Evolutionary conservation across 352 stramenopile genomes (phyloP), one percentile per base, ranked within the genome.

Genomic region (Halophytophthora polymorphica): DNA sequence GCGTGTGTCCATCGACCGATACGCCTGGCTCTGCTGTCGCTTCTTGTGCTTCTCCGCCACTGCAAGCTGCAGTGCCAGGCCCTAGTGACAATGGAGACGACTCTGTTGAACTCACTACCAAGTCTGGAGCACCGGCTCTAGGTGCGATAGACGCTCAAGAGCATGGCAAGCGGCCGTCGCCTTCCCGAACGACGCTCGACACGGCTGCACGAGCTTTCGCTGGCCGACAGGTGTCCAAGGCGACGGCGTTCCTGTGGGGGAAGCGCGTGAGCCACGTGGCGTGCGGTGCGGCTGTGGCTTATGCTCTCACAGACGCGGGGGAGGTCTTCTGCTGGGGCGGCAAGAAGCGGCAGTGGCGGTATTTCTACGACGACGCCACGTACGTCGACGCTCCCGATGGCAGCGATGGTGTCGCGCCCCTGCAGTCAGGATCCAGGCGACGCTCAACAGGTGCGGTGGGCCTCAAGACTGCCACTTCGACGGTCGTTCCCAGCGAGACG

Each of bases 321-420:
- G 73, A 91, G 64, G 52, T 86, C 0, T 91, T 87, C 47, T 90
- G 76, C 46, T 93, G 83, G 83, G 83, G 83, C 21, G 83, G 80
- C 3, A 88, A 80, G 50, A 76, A 77, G 28, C 74, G 75, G 5
- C 57, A 66, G 38, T 92, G 82, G 82, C 54, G 60, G 25, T 90
- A 89, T 34, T 86, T 90, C 40, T 89, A 92, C 43, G 69, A 89
- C 34, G 56, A 74, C 19, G 37, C 22, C 4, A 80, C 69, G 1
- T 50, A 61, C 35, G 33, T 8, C 14, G 45, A 50, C 12, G 25
- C 25, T 31, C 4, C 4, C 25, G 8, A 31, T 31, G 25, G 25
- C 8, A 31, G 25, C 25, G 8, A 31, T 31, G 25, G 25, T 4
- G 25, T 31, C 25, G 4, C 25, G 25, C 4, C 4, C 4, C 25